phyloP scores from a whole-genome alignment of 768 basidiomycete species.

The Hygrophoropsis aurantiaca region DNA sequence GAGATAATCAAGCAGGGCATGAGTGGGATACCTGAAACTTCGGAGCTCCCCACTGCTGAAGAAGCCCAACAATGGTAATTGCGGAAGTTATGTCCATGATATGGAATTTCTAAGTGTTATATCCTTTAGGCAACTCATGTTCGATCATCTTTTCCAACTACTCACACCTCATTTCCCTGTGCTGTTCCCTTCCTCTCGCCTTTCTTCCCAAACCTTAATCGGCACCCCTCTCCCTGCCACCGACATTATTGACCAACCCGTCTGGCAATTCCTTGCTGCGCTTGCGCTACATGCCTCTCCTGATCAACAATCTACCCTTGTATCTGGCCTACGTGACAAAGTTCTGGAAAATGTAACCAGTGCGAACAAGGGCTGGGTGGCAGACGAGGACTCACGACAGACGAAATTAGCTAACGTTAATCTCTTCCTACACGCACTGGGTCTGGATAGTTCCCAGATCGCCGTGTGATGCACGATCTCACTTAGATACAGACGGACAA shows the following conservation, averaged over 20 bases:
- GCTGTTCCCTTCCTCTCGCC: conserved; percentile 90
- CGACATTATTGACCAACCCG: conserved; percentile 80
- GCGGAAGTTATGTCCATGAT: background rate
- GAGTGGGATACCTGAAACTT: conserved; percentile 46
- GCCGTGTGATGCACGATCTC: conserved; percentile 34
- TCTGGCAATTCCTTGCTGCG: conserved; percentile 94
- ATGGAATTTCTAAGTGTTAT: conserved; percentile 8
- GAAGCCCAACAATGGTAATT: conserved; percentile 79
- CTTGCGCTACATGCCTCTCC: conserved; percentile 81
- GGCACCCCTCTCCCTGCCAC: conserved; percentile 35
- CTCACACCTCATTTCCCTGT: conserved; percentile 72
- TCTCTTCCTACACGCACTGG: conserved; percentile 81
- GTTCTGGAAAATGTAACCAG: conserved; percentile 87
- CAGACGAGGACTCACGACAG: conserved; percentile 69
- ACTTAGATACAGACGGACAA: conserved; percentile 15
- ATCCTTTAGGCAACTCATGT: conserved; percentile 74
- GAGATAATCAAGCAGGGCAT: conserved; percentile 84
- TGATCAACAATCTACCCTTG: conserved; percentile 88
- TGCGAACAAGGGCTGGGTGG: conserved; percentile 72
- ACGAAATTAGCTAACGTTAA: conserved; percentile 92
- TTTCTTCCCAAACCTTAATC: conserved; percentile 41
- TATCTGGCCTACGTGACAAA: conserved; percentile 85
- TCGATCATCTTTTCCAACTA: conserved; percentile 81
- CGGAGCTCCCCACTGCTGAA: conserved; percentile 61
- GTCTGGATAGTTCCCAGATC: conserved; percentile 73